Base-by-base conservation (phyloP, 352 stramenopile genomes). In the Globisporangium splendens region DNA sequence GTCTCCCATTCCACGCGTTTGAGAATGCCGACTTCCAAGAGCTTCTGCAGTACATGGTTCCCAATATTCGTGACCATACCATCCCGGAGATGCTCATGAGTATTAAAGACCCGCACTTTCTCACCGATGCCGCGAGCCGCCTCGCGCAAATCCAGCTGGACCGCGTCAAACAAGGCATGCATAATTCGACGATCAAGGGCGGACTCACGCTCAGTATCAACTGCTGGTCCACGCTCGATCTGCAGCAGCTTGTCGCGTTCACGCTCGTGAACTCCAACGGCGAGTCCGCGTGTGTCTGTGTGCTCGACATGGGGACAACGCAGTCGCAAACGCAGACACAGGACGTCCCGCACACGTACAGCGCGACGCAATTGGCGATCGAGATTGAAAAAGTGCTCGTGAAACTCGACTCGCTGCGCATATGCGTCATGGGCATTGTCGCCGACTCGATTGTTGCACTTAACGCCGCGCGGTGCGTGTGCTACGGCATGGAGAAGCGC, bases 181-280 rank as follows among this genome's bases (percentile, higher is more conserved):
- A 86, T 15, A 89, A 93, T 50, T 90, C 79, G 47, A 91, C 76
- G 7, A 85, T 90, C 64, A 94, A 91, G 48, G 79, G 80, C 44
- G 83, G 81, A 0, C 75, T 94, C 24, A 92, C 79, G 31, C 62
- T 94, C 21, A 94, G 84, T 52, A 54, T 92, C 42, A 83, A 83
- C 38, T 83, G 65, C 53, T 93, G 84, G 84, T 62, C 59, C 15
- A 89, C 80, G 4, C 62, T 87, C 38, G 73, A 88, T 57, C 55
- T 75, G 5, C 79, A 90, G 66, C 65, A 89, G 33, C 50, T 94
- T 31, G 80, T 91, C 41, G 75, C 80, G 3, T 91, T 94, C 53
- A 79, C 81, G 28, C 68, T 94, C 5, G 69, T 91, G 3, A 92
- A 92, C 62, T 87, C 78, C 24, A 91, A 89, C 57, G 84, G 84